phyloP scores from a whole-genome alignment of 805 yeast genomes.

The Suhomyces sp. region DNA sequence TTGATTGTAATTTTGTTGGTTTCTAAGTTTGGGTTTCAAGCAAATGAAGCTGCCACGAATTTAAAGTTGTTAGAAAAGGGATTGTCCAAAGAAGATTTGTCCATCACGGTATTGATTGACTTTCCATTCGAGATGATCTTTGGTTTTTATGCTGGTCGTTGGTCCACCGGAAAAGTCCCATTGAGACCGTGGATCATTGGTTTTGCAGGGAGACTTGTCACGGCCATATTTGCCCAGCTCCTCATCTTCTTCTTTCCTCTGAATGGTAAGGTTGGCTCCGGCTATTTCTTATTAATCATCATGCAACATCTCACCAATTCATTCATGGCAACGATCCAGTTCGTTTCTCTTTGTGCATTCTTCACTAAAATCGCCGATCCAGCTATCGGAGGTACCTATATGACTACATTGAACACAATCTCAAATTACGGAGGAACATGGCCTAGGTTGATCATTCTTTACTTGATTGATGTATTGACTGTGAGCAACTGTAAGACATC shows the following conservation, averaged over 20 bases:
- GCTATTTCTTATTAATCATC: slow-evolving; percentile 70
- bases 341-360: slow-evolving; percentile 91
- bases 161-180: slow-evolving; percentile 81
- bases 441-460: slow-evolving; percentile 84
- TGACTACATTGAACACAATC: slow-evolving; percentile 92
- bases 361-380: slow-evolving; percentile 97
- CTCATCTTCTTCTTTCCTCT: slow-evolving; percentile 73
- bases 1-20: slow-evolving; percentile 73
- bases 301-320: slow-evolving; percentile 82
- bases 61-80: slow-evolving; percentile 89
- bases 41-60: slow-evolving; percentile 94
- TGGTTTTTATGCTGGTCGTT: slow-evolving; percentile 93
- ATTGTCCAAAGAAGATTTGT: slow-evolving; percentile 87
- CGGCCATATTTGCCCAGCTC: slow-evolving; percentile 74
- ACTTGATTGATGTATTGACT: slow-evolving; percentile 78
- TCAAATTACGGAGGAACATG: slow-evolving; percentile 96
- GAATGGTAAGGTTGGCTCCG: slow-evolving; percentile 44
- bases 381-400: slow-evolving; percentile 92
- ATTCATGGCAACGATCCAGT: slow-evolving; percentile 92
- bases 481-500: slow-evolving; percentile 53
- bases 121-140: slow-evolving; percentile 94
- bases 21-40: slow-evolving; percentile 91
- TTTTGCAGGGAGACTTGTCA: slow-evolving; percentile 72
- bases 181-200: slow-evolving; percentile 89
- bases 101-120: slow-evolving; percentile 88